These are phyloP conservation scores for Boletus calvinii DNA, from an alignment of 1,284 basidiomycete genomes.

Conservation along the genomic window DNA sequence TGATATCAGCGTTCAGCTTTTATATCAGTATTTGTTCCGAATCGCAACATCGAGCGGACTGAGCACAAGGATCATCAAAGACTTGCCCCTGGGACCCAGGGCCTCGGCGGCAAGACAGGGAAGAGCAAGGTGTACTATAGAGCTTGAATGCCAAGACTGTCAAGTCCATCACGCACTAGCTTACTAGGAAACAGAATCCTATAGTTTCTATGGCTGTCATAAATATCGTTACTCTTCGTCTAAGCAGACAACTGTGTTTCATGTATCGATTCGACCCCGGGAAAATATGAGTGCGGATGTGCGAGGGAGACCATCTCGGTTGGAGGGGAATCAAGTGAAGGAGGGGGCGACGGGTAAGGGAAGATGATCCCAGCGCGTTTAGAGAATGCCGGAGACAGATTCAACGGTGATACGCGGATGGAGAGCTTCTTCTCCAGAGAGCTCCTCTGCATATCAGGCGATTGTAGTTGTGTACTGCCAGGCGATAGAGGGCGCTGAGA, in stretches of 20 bases:
- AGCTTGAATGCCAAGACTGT: neutral
- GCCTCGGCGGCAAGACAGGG: too few relatives aligned
- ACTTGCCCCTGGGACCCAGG: too few relatives aligned
- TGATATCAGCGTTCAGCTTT: too few relatives aligned
- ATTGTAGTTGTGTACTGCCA: conserved; percentile 6
- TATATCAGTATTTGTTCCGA: neutral
- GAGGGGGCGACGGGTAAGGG: conserved; percentile 76
- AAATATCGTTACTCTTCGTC: conserved; percentile 25
- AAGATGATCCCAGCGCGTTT: conserved; percentile 33
- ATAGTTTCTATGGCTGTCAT: conserved; percentile 14
- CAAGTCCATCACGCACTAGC: neutral
- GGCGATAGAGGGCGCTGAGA: conserved; percentile 10
- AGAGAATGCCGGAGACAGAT: conserved; percentile 20
- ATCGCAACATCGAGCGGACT: neutral
- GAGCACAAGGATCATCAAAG: neutral
- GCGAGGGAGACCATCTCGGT: conserved; percentile 17
- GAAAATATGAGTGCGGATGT: conserved; percentile 6
- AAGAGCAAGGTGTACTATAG: too few relatives aligned
- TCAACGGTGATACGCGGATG: conserved; percentile 31
- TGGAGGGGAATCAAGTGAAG: conserved; percentile 70
- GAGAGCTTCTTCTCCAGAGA: conserved; percentile 32
- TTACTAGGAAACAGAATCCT: conserved; percentile 2
- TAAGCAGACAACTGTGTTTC: conserved; percentile 25
- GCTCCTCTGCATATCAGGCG: conserved; percentile 17
- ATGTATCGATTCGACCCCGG: conserved; percentile 7